Percentiles rank a stretch among this genome's conserved stretches.
Conservation (phyloP, 345 rosid species). For the Linum usitatissimum region DNA sequence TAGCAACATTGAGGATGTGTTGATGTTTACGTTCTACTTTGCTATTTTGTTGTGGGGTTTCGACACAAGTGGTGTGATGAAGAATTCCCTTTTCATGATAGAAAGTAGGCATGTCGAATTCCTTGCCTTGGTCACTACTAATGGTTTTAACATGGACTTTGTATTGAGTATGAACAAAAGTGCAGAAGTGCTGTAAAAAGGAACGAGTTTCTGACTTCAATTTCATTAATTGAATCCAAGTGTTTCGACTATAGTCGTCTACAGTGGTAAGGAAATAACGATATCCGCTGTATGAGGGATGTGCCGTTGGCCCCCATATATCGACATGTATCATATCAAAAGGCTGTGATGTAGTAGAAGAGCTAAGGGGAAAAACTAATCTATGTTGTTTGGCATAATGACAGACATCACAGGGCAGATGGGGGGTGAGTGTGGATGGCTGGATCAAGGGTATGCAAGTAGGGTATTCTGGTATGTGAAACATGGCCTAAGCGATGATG, state of each 20-base stretch:
- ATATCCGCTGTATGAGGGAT: not conserved
- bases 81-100: too few species aligned
- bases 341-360: not conserved
- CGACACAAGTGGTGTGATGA: not conserved
- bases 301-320: too few species aligned
- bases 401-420: not conserved
- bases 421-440: not conserved
- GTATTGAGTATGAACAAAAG: too few species aligned
- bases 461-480: not conserved
- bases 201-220: too few species aligned
- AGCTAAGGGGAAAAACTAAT: not conserved
- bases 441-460: not conserved
- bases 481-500: not conserved
- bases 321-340: not conserved
- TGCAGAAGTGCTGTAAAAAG: too few species aligned
- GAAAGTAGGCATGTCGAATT: too few species aligned
- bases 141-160: too few species aligned
- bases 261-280: not conserved
- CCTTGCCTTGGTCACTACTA: too few species aligned
- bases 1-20: not conserved
- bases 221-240: too few species aligned
- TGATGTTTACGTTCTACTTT: not conserved
- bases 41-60: constrained; percentile 5
- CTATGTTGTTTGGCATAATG: not conserved
- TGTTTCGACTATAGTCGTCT: too few species aligned